These are phyloP conservation scores for Petasospora rhodanensis DNA, from an alignment of 1,139 yeast genomes.

Conservation along the genomic window DNA sequence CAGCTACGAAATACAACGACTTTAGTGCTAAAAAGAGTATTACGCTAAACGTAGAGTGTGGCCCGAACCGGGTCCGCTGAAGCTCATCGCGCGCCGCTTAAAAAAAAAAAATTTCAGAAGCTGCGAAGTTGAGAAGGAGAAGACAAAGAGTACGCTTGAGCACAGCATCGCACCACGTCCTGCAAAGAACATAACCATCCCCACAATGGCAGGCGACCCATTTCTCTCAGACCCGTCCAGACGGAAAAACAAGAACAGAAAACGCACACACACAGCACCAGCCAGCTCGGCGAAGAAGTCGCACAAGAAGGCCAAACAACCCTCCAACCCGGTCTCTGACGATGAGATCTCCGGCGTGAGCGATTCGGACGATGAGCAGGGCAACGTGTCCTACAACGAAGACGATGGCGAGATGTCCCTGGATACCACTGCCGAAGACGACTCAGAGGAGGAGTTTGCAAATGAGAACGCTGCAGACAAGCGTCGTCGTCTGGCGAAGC, in stretches of 20 bases:
- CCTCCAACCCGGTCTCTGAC: slow-evolving; percentile 17
- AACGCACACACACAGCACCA: slow-evolving; percentile 17
- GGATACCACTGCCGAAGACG: slow-evolving; percentile 36
- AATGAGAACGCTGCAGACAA: slow-evolving; percentile 88
- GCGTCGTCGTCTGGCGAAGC: slow-evolving; percentile 90
- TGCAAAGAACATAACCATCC: no score
- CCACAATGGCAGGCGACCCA: slow-evolving; percentile 49
- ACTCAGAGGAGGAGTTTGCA: slow-evolving; percentile 66
- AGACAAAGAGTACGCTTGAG: background rate
- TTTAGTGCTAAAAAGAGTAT: no score
- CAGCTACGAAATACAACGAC: no score
- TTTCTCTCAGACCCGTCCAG: slow-evolving; percentile 57
- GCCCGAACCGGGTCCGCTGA: background rate
- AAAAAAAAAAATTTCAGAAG: slow-evolving; percentile 2
- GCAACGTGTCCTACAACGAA: slow-evolving; percentile 32
- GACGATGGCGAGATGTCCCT: no score
- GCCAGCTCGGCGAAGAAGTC: slow-evolving; percentile 9
- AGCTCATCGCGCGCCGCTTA: slow-evolving; percentile 2
- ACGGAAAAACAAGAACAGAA: slow-evolving; percentile 43
- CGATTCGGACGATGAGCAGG: slow-evolving; percentile 25
- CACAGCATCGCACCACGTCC: background rate
- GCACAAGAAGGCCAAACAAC: slow-evolving; percentile 7
- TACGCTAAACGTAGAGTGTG: background rate
- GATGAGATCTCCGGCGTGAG: slow-evolving; percentile 27
- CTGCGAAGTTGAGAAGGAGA: background rate